Evolutionary conservation across 257 asterid genomes (phyloP).

Genomic region (Solanum rostratum): DNA sequence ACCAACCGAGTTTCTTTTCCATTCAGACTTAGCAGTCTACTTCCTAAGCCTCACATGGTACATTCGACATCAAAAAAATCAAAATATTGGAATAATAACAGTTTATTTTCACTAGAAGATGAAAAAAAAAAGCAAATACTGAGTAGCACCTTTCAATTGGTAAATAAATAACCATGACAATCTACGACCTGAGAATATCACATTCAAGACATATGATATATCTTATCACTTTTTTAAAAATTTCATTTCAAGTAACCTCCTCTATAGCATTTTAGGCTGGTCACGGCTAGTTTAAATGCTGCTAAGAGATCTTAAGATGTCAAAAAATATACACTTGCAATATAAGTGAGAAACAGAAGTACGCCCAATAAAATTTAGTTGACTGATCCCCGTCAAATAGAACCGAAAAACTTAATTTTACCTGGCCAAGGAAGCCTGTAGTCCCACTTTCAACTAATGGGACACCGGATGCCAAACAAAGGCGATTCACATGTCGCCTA

Average conservation of each 20-base stretch:
- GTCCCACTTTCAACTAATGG: constrained; percentile 98
- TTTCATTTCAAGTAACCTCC: not conserved
- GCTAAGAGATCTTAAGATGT: not conserved
- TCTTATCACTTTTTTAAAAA: not conserved
- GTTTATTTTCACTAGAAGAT: not conserved
- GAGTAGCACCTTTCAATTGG: not conserved
- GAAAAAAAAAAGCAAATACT: not conserved
- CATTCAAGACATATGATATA: not conserved
- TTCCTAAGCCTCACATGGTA: not conserved
- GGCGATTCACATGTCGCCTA: constrained; percentile 97
- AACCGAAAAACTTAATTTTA: constrained; percentile 3
- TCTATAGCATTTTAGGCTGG: not conserved
- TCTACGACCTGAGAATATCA: not conserved
- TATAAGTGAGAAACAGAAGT: not conserved
- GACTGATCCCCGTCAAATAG: not conserved
- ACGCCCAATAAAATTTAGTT: not conserved
- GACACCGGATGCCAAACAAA: constrained; percentile 89
- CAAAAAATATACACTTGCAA: not conserved
- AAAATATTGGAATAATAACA: not conserved
- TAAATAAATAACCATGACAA: not conserved
- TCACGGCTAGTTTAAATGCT: not conserved
- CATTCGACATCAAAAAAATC: not conserved
- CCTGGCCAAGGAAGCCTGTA: constrained; percentile 99
- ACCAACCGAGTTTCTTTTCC: not conserved
- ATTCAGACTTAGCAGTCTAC: not conserved